These are phyloP conservation scores for Priceomyces carsonii DNA, from an alignment of 805 yeast genomes.

Conservation along the genomic window DNA sequence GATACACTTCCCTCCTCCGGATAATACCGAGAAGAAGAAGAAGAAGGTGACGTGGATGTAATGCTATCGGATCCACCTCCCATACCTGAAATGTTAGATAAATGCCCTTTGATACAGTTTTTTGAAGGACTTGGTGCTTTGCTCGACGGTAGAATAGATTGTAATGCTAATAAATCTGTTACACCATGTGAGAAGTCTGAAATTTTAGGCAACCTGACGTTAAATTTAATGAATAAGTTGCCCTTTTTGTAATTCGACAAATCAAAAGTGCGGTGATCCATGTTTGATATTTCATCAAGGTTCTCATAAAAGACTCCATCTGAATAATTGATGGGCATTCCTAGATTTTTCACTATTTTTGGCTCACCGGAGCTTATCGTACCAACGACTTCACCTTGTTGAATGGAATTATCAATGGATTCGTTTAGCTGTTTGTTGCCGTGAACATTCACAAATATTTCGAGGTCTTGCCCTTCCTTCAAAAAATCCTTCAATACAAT, in stretches of 20 bases:
- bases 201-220: slow-evolving; percentile 33
- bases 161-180: slow-evolving; percentile 20
- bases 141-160: slow-evolving; percentile 20
- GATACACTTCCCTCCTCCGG: background rate
- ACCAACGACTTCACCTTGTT: slow-evolving; percentile 52
- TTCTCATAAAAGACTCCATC: slow-evolving; percentile 29
- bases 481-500: slow-evolving; percentile 35
- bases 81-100: slow-evolving; percentile 10
- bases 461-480: slow-evolving; percentile 30
- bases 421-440: slow-evolving; percentile 20
- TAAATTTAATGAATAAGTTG: slow-evolving; percentile 40
- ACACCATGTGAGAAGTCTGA: slow-evolving; percentile 24
- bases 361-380: slow-evolving; percentile 49
- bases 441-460: slow-evolving; percentile 36
- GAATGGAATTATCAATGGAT: slow-evolving; percentile 12
- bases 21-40: slow-evolving; percentile 3
- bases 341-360: slow-evolving; percentile 50
- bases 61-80: background rate
- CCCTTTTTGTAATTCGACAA: slow-evolving; percentile 27
- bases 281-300: slow-evolving; percentile 13
- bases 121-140: background rate
- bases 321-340: slow-evolving; percentile 57
- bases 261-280: slow-evolving; percentile 19
- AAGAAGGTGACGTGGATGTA: background rate
- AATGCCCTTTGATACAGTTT: slow-evolving; percentile 6